Conservation (phyloP, 75 land plant species). For the Pinus albicaulis region DNA sequence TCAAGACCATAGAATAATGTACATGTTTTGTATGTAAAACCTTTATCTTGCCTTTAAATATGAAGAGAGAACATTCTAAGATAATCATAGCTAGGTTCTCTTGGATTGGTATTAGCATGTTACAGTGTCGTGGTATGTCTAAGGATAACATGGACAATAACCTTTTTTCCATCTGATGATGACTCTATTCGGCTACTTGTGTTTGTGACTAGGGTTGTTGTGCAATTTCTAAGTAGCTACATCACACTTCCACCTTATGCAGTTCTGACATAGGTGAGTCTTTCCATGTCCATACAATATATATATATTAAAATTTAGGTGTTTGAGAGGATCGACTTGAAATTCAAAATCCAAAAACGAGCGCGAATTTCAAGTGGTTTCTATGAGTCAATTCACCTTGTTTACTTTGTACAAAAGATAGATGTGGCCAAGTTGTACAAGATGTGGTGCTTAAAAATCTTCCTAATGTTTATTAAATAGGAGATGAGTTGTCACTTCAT, state of each 20-base stretch:
- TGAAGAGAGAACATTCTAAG: neutral
- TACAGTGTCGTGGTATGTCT: neutral
- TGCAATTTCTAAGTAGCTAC: constrained; percentile 57
- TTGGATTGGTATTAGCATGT: neutral
- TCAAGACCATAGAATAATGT: neutral
- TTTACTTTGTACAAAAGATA: neutral
- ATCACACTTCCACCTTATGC: constrained; percentile 72
- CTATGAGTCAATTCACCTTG: neutral
- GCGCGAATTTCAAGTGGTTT: neutral
- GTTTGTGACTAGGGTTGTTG: neutral
- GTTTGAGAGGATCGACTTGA: neutral
- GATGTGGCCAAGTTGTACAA: neutral
- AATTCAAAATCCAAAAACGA: no score
- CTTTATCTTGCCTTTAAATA: neutral
- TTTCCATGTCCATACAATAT: neutral
- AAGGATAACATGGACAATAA: neutral
- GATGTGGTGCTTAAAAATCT: neutral
- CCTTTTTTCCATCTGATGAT: no score
- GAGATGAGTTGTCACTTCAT: no score
- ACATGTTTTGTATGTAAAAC: neutral
- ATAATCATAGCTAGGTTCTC: neutral
- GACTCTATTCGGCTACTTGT: neutral
- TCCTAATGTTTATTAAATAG: neutral
- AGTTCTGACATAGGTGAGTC: constrained; percentile 56
- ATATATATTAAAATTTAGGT: neutral